Conservation (phyloP, 2,329 filamentous ascomycete species). For the Penicillium corylophilum region DNA sequence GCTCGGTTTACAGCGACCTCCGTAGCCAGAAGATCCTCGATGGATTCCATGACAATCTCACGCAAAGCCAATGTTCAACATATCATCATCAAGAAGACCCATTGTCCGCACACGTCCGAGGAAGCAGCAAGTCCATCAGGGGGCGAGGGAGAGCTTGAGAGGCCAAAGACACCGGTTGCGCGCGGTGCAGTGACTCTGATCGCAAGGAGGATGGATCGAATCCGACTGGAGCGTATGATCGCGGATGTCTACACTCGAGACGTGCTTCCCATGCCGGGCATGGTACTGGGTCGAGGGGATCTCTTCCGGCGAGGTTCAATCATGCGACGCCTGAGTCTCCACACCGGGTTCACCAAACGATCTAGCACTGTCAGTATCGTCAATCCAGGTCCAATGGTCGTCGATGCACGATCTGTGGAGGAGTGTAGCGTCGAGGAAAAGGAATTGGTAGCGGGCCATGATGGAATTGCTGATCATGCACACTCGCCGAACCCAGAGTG, state of each 20-base stretch:
- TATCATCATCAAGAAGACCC: slow-evolving; percentile 84
- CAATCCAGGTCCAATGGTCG: slow-evolving; percentile 13
- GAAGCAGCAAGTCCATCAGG: slow-evolving; percentile 41
- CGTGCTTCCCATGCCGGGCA: slow-evolving; percentile 76
- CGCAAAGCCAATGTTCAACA: slow-evolving; percentile 69
- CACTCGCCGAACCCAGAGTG: slow-evolving; percentile 6
- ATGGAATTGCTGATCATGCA: slow-evolving; percentile 12
- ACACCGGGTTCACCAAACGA: slow-evolving; percentile 71
- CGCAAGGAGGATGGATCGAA: slow-evolving; percentile 71
- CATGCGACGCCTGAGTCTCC: slow-evolving; percentile 82
- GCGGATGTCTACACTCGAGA: slow-evolving; percentile 83
- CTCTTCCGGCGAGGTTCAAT: slow-evolving; percentile 73
- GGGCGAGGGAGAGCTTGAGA: slow-evolving; percentile 59
- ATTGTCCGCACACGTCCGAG: slow-evolving; percentile 60
- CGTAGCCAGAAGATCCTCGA: slow-evolving; percentile 60
- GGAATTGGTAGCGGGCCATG: slow-evolving; percentile 4
- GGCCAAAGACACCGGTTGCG: slow-evolving; percentile 77
- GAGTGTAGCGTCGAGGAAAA: slow-evolving; percentile 17
- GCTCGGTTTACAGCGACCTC: slow-evolving; percentile 71
- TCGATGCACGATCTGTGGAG: slow-evolving; percentile 10
- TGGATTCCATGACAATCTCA: slow-evolving; percentile 74
- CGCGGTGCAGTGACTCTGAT: slow-evolving; percentile 69
- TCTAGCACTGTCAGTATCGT: slow-evolving; percentile 56
- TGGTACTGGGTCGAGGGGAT: slow-evolving; percentile 67
- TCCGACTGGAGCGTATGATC: slow-evolving; percentile 71